phyloP scores from a whole-genome alignment of 2,329 filamentous ascomycete species.

The Chalaropsis thielavioides region DNA sequence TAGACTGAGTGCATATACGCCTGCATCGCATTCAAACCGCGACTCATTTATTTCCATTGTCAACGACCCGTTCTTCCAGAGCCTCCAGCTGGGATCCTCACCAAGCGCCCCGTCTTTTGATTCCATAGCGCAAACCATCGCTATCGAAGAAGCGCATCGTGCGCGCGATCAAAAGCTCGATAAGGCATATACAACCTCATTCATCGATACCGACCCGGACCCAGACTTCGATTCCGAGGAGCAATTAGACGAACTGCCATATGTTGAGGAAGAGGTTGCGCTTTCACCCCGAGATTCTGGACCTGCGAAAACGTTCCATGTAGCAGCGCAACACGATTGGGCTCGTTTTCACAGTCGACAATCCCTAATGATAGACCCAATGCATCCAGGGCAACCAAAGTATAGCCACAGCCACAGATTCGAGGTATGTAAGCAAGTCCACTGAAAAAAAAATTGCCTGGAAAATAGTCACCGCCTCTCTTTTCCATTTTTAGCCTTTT shows the following conservation, averaged over 20 bases:
- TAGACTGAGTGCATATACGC: neutral
- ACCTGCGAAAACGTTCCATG: neutral
- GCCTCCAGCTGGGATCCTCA: constrained; percentile 19
- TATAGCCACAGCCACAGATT: neutral
- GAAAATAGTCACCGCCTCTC: neutral
- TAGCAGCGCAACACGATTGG: constrained; percentile 4
- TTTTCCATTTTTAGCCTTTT: constrained; percentile 1
- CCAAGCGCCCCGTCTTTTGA: constrained; percentile 23
- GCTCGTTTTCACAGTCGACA: neutral
- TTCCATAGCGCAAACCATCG: constrained; percentile 17
- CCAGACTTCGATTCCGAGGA: constrained; percentile 20
- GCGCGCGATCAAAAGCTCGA: constrained; percentile 15
- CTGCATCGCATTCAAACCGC: constrained; percentile 21
- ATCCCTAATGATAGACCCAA: neutral
- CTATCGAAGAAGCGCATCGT: constrained; percentile 7
- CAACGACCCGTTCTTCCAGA: constrained; percentile 42
- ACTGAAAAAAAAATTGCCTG: neutral
- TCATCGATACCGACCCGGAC: constrained; percentile 21
- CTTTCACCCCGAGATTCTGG: constrained; percentile 14
- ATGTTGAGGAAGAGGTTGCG: constrained; percentile 14
- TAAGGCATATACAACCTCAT: constrained; percentile 12
- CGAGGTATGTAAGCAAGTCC: neutral
- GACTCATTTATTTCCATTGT: constrained; percentile 40
- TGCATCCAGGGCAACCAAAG: neutral
- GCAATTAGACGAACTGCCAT: constrained; percentile 13